Base-by-base conservation (phyloP, 805 yeast species). In the Candida orba region DNA sequence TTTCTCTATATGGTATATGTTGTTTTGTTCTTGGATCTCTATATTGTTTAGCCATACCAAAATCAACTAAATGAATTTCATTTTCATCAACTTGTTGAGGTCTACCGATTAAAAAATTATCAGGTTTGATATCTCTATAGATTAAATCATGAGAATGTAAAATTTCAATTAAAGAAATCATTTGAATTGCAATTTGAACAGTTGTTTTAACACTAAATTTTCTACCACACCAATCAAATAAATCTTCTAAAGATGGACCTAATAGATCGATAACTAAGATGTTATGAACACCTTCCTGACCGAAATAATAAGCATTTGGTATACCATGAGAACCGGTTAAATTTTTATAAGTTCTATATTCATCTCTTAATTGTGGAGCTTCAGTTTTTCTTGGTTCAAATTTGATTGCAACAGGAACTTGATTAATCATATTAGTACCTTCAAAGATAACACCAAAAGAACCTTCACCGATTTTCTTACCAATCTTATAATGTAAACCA, bases 141-240 rank as follows among this genome's bases (percentile, higher is more conserved):
- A 84, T 84, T 45, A 84, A 68, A 60, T 83, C 86, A 52, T 81
- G 84, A 43, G 81, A 81, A 63, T 84, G 95, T 38, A 84, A 81
- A 49, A 78, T 76, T 62, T 81, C 83, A 23, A 84, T 79, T 51
- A 85, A 65, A 39, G 72, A 69, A 52, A 84, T 79, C 95, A 84
- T 84, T 62, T 84, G 93, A 47, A 76, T 78, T 18, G 90, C 87
- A 39, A 83, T 71, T 58, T 79, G 81, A 31, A 82, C 83, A 15
- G 83, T 84, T 3, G 93, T 83, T 59, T 82, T 78, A 34, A 79
- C 75, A 35, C 81, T 72, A 53, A 84, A 85, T 50, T 75, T 73
- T 44, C 93, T 69, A 4, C 89, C 89, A 67, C 95, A 84, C 95
- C 95, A 84, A 60, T 84, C 95, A 65, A 84, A 84, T 54, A 84